Conservation (phyloP, 345 rosid genomes). For the Aurinia saxatilis region DNA sequence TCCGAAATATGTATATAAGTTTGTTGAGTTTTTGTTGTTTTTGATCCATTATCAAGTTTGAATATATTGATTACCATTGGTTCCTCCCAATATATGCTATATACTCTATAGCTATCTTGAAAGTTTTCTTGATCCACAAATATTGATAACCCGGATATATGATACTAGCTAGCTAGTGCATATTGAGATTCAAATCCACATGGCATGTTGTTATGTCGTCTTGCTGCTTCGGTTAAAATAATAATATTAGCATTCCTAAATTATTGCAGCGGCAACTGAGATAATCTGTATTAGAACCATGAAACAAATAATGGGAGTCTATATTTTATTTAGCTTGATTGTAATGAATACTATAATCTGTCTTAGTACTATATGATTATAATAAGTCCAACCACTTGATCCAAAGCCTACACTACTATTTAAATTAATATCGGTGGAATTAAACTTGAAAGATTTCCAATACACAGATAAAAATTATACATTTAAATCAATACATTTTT, state of each 20-base stretch:
- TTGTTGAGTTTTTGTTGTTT: too few relatives aligned
- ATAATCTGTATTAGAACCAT: conserved; percentile 1
- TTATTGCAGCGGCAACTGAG: conserved; percentile 7
- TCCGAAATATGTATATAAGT: too few relatives aligned
- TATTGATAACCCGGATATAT: too few relatives aligned
- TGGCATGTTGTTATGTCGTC: neutral
- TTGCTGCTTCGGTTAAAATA: neutral
- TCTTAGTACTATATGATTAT: conserved; percentile 3
- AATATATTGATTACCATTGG: too few relatives aligned
- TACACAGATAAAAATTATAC: neutral
- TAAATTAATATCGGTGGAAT: neutral
- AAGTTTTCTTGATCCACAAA: too few relatives aligned
- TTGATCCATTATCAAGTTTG: too few relatives aligned
- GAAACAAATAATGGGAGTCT: conserved; percentile 3
- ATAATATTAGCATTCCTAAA: neutral
- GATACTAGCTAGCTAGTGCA: too few relatives aligned
- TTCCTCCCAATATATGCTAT: too few relatives aligned
- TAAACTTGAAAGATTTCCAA: conserved; percentile 20
- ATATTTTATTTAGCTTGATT: neutral
- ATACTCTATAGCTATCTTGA: too few relatives aligned
- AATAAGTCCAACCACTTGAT: conserved; percentile 19
- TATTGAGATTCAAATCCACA: too few relatives aligned
- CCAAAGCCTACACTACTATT: conserved; percentile 2
- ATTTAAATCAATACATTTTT: neutral
- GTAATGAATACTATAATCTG: too few relatives aligned